Evolutionary conservation across 164 flowering plant genomes (phyloP), one percentile per base, ranked within the genome.

Genomic region (Litsea cubeba): DNA sequence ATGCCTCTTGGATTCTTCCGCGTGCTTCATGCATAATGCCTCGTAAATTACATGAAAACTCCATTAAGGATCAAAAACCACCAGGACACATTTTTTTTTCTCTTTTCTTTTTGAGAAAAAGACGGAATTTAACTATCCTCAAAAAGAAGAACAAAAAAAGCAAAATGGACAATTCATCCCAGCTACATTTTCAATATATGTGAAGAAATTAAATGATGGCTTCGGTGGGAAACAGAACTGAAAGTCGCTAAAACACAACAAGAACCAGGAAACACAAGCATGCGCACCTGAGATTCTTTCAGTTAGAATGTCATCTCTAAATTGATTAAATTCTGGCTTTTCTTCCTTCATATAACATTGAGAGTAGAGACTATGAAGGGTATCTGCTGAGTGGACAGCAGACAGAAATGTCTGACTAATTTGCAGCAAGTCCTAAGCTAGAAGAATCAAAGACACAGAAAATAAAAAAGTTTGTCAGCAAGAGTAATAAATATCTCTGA

Each of bases 1-100:
- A 63, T 50, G 93, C 93, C 77, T 87, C 89, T 30, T 72, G 77
- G 10, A 66, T 4, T 65, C 79, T 79, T 50, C 91, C 92, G 24
- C 84, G 88, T 51, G 83, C 90, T 82, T 93, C 87, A 30, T 30
- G 51, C 80, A 88, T 85, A n/a, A 82, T 28, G 76, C 99, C 99
- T 95, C 65, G 22, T 46, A 67, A 7, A 51, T 12, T 51, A 12
- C 18, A 51, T 12, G 58, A 51, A 51, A 51, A 17, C 15, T 15
- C 18, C 15, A 18, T 3, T 12, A 51, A 51, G 58, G 58, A 51
- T 51, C 15, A 15, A 64, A 14, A 17, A 24, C 75, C 65, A 23
- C 20, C 11, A 62, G 26, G 65, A 3, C 58, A 51, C 10, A 10
- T 8, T 22, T 12, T 32, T 32, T 32, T 32, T 5, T 32, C 7